Base-by-base conservation (phyloP, 495 filamentous ascomycete genomes). In the Trichoderma erinaceum region DNA sequence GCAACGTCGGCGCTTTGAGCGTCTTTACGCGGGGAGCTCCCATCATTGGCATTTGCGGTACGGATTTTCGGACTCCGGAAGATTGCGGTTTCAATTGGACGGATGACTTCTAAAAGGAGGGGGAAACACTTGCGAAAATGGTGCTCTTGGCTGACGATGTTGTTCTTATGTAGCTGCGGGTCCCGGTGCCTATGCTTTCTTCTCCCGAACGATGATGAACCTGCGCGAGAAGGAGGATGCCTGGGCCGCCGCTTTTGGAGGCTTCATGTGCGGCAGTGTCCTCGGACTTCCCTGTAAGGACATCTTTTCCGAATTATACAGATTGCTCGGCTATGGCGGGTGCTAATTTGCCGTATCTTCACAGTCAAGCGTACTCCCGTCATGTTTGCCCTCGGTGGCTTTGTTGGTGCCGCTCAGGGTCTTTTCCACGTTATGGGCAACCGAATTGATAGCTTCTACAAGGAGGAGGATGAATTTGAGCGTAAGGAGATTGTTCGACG, bases 381-480 rank as follows among this genome's bases (percentile, higher is more conserved):
- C n/a, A 80, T 97, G 65, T 71, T 99, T 27, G 94, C 92, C 44
- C 89, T 87, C 73, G 93, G 93, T 63, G 82, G 85, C 43, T 79
- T 82, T 35, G 78, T 90, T 44, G 88, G 90, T 16, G 77, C 88
- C 50, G 67, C 84, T 58, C 81, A 96, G 76, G 85, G 84, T 46
- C 81, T 85, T 18, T 96, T 88, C 76, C 87, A 92, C 69, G 97
- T 87, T 79, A 90, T 90, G 4, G 93, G 93, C 52, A 91, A 89
- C 69, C 78, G 90, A 50, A 82, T 80, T 2, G 88, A 86, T 56
- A 86, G 86, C 70, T 78, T 78, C 71, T 79, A 81, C 68, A 71
- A 73, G 65, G 83, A 90, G 63, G 81, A 88, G 66, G 94, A 97
- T 73, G 91, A 97, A 73, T 93, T 89, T 69, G 88, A 89, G 69